Base-by-base conservation (phyloP, 2,329 filamentous ascomycete genomes). In the Macrophomina tecta region DNA sequence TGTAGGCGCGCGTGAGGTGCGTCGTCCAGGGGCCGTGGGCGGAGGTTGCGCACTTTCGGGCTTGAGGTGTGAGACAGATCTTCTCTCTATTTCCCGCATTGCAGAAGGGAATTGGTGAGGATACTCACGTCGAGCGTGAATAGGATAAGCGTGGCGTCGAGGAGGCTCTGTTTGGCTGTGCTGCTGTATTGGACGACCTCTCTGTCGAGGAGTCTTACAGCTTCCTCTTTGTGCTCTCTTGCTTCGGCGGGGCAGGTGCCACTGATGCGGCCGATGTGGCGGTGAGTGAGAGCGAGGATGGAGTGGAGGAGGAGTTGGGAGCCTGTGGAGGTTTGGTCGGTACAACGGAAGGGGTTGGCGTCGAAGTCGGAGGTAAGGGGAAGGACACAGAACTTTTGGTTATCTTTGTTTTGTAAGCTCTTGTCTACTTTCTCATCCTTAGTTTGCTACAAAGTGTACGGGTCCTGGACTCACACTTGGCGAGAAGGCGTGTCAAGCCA, bases 181-280 rank as follows among this genome's bases (percentile, higher is more conserved):
- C 23, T 23, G 23, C 23, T 18, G n/a, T n/a, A 23, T 49, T 9
- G 46, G 4, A 9, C n/a, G 3, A 28, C 5, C 9, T 49, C 46
- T 23, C 7, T 5, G 1, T 49, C 46, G 2, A 49, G 46, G 4
- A 49, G 46, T 9, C 23, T 42, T 3, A 42, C 3, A 11, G 55
- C 30, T 18, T 23, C 18, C 4, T 45, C 8, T 45, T 60, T 60
- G 23, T 60, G 42, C 34, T 16, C n/a, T 5, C 32, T 16, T 30
- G 55, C 55, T 28, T 60, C 55, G 16, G 16, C 38, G 36, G 42
- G 16, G 55, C 28, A 60, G 36, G 11, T 18, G 42, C 55, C 55
- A 5, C 14, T 49, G 46, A 60, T 30, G 9, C 55, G 38, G 30
- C 30, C 30, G 36, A 60, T 28, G n/a, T 60, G 55, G n/a, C 42